Base-by-base conservation (phyloP, 2,329 filamentous ascomycete genomes). In the Aspergillus fumigatus region DNA sequence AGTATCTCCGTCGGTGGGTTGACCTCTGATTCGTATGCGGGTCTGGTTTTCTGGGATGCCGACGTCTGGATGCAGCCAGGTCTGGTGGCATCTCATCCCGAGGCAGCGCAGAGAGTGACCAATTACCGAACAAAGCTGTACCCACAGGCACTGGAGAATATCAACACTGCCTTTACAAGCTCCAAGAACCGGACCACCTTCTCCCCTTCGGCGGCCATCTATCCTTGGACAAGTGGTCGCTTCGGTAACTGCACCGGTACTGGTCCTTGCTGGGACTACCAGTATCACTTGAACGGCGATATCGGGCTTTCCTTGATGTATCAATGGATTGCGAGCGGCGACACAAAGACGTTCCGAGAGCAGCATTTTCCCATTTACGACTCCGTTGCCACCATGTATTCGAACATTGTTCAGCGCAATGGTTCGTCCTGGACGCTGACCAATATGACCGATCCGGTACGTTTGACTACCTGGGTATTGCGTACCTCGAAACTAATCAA, bases 231-330 rank as follows among this genome's bases (percentile, higher is more conserved):
- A 0, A 83, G 82, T 62, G 86, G 83, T 8, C 74, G 85, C 5
- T 86, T 79, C 64, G 87, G 87, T 2, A 89, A 89, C 64, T 89
- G 87, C 64, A 89, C 87, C 0, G 80, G 77, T 2, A 83, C 82
- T 3, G 82, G 82, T 1, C 79, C 82, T 26, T 89, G 87, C 68
- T 87, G 85, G 63, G 86, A 89, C 68, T 89, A 89, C 61, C 80
- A 89, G 67, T 90, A 89, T 63, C 87, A 89, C 68, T 64, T 89
- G 40, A 89, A 89, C 62, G 84, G 85, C 7, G 87, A 89, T 62
- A 88, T 89, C 62, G 84, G 83, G 0, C 74, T 88, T 29, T 79
- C 83, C 1, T 75, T 87, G 57, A 78, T 82, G 62, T 85, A 87
- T 53, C 83, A 87, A 58, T 85, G 80, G 74, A 76, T 82, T 17